Base-by-base conservation (phyloP, 2,329 filamentous ascomycete species). In the Pseudogymnoascus sp. region DNA sequence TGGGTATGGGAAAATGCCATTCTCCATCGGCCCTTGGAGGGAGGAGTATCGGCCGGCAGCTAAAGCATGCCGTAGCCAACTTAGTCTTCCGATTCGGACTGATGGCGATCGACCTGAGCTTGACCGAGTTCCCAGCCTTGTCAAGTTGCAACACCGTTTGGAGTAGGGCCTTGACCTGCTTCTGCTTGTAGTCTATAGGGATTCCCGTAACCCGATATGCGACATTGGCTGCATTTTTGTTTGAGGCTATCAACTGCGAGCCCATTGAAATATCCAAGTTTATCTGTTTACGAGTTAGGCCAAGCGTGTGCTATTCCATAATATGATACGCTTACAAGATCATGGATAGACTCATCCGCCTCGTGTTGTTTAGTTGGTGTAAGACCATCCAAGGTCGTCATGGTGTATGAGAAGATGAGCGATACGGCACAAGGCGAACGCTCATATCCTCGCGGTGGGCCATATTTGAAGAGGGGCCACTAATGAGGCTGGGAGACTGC, bases 171-270 rank as follows among this genome's bases (percentile, higher is more conserved):
- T 56, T 56, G 46, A 56, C n/a, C 10, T 56, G 26, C 46, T 56
- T 56, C 46, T 56, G 46, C n/a, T 33, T 56, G 46, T 56, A 56
- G n/a, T 33, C 46, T 56, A 56, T 56, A 19, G 46, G 46, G 28
- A 56, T 56, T 12, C 46, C 46, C 1, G 26, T 56, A 19, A 56
- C 46, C n/a, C 46, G 26, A 19, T 56, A 56, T 33, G 7, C 46
- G 26, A 7, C 8, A n/a, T 56, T 56, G 3, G 26, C 26, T 56
- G 2, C 8, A 19, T 56, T 56, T 56, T 56, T 56, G n/a, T 31
- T 6, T 12, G 46, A 8, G 24, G n/a, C n/a, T 56, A 33, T 33
- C 46, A 31, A 19, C n/a, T 56, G 26, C n/a, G 26, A 19, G 40
- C 19, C 6, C 40, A 8, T 24, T 24, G 40, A 43, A 43, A 24